Base-by-base conservation (phyloP, 2,329 filamentous ascomycete genomes). In the Cryphonectria parasitica region DNA sequence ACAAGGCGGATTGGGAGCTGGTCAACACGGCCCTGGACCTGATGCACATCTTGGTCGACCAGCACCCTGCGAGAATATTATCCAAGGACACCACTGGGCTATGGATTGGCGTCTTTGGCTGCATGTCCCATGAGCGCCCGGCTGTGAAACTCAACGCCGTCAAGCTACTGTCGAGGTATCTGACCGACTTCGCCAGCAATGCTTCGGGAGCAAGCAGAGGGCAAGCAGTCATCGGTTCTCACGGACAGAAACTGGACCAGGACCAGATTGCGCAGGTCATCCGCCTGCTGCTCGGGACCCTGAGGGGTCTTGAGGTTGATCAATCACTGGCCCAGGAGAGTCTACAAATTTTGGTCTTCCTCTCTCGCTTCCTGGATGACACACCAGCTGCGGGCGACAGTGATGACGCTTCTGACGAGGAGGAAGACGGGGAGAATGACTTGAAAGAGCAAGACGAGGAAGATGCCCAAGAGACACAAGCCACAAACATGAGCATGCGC, bases 331-430 rank as follows among this genome's bases (percentile, higher is more conserved):
- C 92, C 1, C 86, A 89, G 58, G 93, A 97, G 78, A 90, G 90
- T 17, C 89, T 93, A 4, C 92, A 94, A 74, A 94, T 97, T 73
- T 84, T 97, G 49, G 86, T 95, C 52, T 97, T 97, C 83, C 84
- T 99, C 0, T 93, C 90, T 58, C 89, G 83, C 31, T 85, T 85
- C 70, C 80, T 89, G 86, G 72, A 90, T 83, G 76, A 71, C 1
- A 82, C 83, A 2, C 83, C 83, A 5, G 83, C 83, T 0, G 82
- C 83, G 19, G 82, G 83, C 0, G 83, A 84, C 8, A 81, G 83
- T 0, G 81, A 83, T 0, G 83, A 83, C 15, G 81, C 82, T 39
- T 78, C 80, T 56, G 76, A 76, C 64, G 76, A 80, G 19, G 82
- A 83, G 36, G 81, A 83, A 58, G 79, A 82, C 25, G 79, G 80